Percentiles rank a stretch among this genome's conserved stretches.
These are phyloP conservation scores for Fomitopsis betulina DNA, from an alignment of 1,284 basidiomycete species.

Conservation along the genomic window DNA sequence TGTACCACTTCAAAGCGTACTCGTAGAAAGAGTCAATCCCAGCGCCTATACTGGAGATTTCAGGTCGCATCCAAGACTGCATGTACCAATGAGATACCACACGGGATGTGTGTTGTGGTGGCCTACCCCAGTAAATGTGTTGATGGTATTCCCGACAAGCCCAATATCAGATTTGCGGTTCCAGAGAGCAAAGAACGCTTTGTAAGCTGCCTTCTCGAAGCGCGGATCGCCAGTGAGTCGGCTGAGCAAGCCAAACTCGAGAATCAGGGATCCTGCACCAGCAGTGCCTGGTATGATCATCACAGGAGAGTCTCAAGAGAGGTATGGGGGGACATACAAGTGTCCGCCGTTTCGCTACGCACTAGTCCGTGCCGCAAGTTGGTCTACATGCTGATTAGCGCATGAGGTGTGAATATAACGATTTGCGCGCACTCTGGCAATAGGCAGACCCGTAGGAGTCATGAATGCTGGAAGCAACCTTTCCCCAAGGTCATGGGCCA, in stretches of 20 bases:
- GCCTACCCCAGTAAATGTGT: constrained; percentile 72
- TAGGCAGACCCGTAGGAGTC: constrained; percentile 86
- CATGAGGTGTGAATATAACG: constrained; percentile 5
- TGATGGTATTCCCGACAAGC: constrained; percentile 86
- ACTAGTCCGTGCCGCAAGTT: constrained; percentile 72
- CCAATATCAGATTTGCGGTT: constrained; percentile 80
- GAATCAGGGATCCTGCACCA: constrained; percentile 85
- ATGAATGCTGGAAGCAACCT: constrained; percentile 85
- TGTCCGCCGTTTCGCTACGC: constrained; percentile 69
- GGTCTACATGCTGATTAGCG: constrained; percentile 38
- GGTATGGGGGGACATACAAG: constrained; percentile 51
- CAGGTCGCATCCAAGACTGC: constrained; percentile 68
- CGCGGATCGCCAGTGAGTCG: constrained; percentile 82
- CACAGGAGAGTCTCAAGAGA: neutral
- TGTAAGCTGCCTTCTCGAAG: constrained; percentile 81
- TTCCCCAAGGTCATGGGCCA: constrained; percentile 83
- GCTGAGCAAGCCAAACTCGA: constrained; percentile 90
- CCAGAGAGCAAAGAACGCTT: constrained; percentile 91
- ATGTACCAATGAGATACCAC: neutral
- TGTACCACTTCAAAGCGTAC: constrained; percentile 87
- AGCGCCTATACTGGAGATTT: constrained; percentile 80
- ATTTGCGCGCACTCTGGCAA: constrained; percentile 61
- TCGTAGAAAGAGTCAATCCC: constrained; percentile 94
- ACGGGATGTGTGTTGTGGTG: neutral
- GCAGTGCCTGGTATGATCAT: constrained; percentile 61